These are phyloP conservation scores for Fusarium sp. DNA, from an alignment of 2,329 filamentous ascomycete genomes.

Conservation along the genomic window DNA sequence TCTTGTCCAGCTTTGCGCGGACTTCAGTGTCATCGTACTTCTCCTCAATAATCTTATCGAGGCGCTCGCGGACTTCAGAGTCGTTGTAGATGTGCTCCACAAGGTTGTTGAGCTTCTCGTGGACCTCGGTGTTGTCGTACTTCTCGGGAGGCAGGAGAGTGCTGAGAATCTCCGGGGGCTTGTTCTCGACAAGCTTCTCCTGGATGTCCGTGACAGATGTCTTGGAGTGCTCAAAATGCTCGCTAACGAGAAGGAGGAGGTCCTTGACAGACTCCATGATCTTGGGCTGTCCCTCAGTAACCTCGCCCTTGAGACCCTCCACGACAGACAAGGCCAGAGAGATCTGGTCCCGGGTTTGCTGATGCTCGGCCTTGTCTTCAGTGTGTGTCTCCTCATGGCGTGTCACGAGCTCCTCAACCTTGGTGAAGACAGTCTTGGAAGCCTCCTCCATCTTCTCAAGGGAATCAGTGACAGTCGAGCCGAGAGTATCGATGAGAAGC, in stretches of 20 bases:
- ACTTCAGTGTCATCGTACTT: constrained; percentile 68
- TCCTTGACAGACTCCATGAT: constrained; percentile 89
- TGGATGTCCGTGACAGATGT: constrained; percentile 67
- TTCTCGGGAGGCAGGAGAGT: constrained; percentile 69
- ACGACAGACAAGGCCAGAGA: constrained; percentile 79
- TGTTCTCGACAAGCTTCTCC: constrained; percentile 71
- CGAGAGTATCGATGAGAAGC: constrained; percentile 85
- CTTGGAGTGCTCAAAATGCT: constrained; percentile 92
- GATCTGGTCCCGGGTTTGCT: constrained; percentile 84
- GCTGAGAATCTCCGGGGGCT: constrained; percentile 66
- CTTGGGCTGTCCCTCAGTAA: constrained; percentile 87
- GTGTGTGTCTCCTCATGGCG: constrained; percentile 81
- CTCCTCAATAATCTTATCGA: constrained; percentile 48
- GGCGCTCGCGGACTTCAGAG: constrained; percentile 45
- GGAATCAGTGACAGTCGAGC: constrained; percentile 81
- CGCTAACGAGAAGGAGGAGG: constrained; percentile 82
- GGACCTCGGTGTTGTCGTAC: constrained; percentile 50
- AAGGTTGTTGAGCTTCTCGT: constrained; percentile 46
- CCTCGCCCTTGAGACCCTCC: constrained; percentile 80
- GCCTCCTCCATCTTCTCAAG: constrained; percentile 90
- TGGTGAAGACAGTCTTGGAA: constrained; percentile 85
- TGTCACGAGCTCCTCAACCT: constrained; percentile 81
- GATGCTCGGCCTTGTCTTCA: constrained; percentile 82
- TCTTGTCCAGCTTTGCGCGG: constrained; percentile 63
- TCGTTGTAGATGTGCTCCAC: constrained; percentile 43